Conservation (phyloP, 1,284 basidiomycete genomes). For the Melanopsichium pennsylvanicum region DNA sequence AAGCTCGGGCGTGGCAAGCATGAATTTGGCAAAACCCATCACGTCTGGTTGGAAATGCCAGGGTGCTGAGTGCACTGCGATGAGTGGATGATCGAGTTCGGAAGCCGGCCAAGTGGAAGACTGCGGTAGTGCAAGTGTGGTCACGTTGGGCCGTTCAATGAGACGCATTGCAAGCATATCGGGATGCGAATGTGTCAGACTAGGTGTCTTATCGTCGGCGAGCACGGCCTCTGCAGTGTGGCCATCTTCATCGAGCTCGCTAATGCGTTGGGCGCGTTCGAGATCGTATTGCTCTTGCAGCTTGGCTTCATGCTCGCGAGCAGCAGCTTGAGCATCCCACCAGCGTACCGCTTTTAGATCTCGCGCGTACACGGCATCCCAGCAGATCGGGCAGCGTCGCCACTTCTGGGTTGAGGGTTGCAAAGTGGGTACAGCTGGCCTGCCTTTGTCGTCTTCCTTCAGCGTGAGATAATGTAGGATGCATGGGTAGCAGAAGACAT, state of each 20-base stretch:
- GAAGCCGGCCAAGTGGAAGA: conserved; percentile 82
- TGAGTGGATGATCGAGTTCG: conserved; percentile 68
- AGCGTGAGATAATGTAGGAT: conserved; percentile 76
- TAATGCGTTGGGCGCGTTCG: conserved; percentile 12
- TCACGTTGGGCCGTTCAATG: conserved; percentile 90
- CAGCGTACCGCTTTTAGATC: conserved; percentile 88
- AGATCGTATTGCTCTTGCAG: conserved; percentile 32
- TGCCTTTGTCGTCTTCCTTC: conserved; percentile 18
- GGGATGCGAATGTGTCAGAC: conserved; percentile 33
- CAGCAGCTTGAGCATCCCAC: conserved; percentile 64
- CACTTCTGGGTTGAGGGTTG: conserved; percentile 45
- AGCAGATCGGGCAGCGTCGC: conserved; percentile 85
- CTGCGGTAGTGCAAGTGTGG: conserved; percentile 91
- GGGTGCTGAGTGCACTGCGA: conserved; percentile 89
- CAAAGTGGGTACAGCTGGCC: conserved; percentile 8
- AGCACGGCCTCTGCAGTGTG: conserved; percentile 1
- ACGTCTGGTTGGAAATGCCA: conserved; percentile 96
- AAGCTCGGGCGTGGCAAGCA: conserved; percentile 85
- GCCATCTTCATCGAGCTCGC: conserved; percentile 20
- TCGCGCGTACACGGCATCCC: conserved; percentile 87
- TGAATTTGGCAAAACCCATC: conserved; percentile 86
- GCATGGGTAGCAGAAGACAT: conserved; percentile 72
- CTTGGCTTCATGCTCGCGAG: conserved; percentile 33
- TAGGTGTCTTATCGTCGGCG: conserved; percentile 5
- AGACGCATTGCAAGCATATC: conserved; percentile 81